Percentiles rank a stretch among this genome's conserved stretches.
Conservation (phyloP, 2,329 filamentous ascomycete genomes). For the Geoglossum cookeanum region DNA sequence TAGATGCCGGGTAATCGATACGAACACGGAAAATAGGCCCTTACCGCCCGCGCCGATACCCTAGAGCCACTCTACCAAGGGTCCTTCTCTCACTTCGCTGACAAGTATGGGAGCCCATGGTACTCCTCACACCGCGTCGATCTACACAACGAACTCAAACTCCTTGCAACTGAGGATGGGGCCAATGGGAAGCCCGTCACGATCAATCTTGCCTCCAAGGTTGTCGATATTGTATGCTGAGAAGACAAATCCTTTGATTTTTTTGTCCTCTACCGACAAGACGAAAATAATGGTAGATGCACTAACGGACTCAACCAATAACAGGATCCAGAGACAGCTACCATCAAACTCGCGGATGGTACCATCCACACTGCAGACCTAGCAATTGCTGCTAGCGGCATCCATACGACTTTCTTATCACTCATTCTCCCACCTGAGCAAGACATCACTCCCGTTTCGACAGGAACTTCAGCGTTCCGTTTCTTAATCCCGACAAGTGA, state of each 20-base stretch:
- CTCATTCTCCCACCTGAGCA: neutral
- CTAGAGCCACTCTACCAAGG: neutral
- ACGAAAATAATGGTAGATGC: neutral
- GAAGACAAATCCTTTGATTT: neutral
- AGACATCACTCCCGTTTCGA: neutral
- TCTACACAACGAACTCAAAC: slow-evolving; percentile 3
- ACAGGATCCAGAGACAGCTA: neutral
- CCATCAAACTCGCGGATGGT: neutral
- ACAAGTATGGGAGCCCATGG: neutral
- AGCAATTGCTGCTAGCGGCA: neutral
- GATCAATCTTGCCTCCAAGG: neutral
- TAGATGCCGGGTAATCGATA: neutral
- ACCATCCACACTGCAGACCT: neutral
- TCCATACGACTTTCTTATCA: neutral
- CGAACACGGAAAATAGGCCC: neutral
- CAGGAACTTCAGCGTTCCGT: neutral
- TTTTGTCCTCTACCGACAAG: neutral
- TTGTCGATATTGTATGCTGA: neutral
- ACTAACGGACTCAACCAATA: neutral
- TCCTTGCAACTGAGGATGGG: neutral
- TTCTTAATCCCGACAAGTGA: neutral
- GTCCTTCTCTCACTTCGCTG: neutral
- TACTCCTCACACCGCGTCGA: slow-evolving; percentile 1
- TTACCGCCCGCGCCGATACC: neutral
- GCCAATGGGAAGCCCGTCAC: neutral